Base-by-base conservation (phyloP, 495 filamentous ascomycete species). In the Immersiella caudata region DNA sequence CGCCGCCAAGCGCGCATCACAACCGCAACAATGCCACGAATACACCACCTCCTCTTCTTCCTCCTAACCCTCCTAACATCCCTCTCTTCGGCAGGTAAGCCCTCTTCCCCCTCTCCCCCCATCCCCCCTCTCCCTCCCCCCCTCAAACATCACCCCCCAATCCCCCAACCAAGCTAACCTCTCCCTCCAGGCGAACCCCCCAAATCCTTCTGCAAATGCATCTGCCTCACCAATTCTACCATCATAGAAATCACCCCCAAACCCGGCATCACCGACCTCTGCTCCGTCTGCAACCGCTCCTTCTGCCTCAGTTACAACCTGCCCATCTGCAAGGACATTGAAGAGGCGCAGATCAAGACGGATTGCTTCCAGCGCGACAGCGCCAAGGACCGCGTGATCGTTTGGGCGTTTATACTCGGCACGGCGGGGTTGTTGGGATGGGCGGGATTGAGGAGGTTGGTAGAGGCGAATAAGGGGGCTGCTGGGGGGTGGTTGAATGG, bases 141-240 rank as follows among this genome's bases (percentile, higher is more conserved):
- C 21, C 50, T 20, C 52, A 24, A 18, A 33, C 64, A 20, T 29
- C 29, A 59, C 5, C 29, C 36, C 18, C 20, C 55, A 55, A 6
- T 55, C 20, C 8, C 52, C 22, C 6, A 18, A 2, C 49, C 26
- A 26, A 40, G 62, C 68, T 65, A 69, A 66, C 62, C 40, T 36
- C 77, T 12, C 61, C 46, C 22, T n/a, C 58, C 81, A 6, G 0
- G n/a, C 8, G 64, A 84, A 80, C 79, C 75, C 92, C 20, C 91
- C 91, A 24, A 91, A 12, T 46, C 92, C 36, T 98, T 97, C 82
- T 99, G 95, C 88, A 99, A 97, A 90, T 99, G 95, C 79, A 96
- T 91, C 65, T 98, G 95, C 81, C 90, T 91, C 82, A 86, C 87
- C 62, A 96, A 97, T 81, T 92, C 88, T 82, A 96, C 91, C 65